Percentiles rank a stretch among this genome's conserved stretches.
phyloP scores from a whole-genome alignment of 352 stramenopile species.

The Plasmopara halstedii region DNA sequence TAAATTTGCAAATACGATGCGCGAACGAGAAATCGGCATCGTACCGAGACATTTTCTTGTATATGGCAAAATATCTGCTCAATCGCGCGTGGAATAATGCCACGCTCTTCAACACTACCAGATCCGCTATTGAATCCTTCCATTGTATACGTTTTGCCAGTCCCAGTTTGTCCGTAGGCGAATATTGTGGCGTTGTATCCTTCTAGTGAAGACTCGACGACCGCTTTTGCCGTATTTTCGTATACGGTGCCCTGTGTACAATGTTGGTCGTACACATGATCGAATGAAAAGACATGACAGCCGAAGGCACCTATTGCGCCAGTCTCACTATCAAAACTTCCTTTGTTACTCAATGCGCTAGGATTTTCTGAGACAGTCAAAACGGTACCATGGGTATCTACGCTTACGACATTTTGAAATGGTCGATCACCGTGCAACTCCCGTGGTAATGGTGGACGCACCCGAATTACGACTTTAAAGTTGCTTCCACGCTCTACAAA shows the following conservation, averaged over 20 bases:
- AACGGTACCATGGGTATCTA: conserved; percentile 78
- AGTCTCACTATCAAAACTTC: conserved; percentile 13
- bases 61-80: conserved; percentile 94
- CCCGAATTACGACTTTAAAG: conserved; percentile 91
- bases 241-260: conserved; percentile 89
- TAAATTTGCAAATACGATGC: conserved; percentile 93
- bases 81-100: conserved; percentile 97
- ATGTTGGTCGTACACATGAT: conserved; percentile 91
- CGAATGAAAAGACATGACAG: conserved; percentile 90
- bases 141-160: conserved; percentile 96
- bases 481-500: conserved; percentile 58
- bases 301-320: conserved; percentile 52
- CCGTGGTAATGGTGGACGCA: conserved; percentile 79
- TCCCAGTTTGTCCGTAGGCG: conserved; percentile 87
- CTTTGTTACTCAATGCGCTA: conserved; percentile 28
- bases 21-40: conserved; percentile 87
- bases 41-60: conserved; percentile 73
- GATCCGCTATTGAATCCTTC: conserved; percentile 90
- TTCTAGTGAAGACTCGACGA: conserved; percentile 90
- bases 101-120: conserved; percentile 83
- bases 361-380: conserved; percentile 88
- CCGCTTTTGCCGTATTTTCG: conserved; percentile 88
- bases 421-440: conserved; percentile 84
- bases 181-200: conserved; percentile 91
- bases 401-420: conserved; percentile 88